These are phyloP conservation scores for Hortaea sp. DNA, from an alignment of 2,329 filamentous ascomycete species.

Conservation along the genomic window DNA sequence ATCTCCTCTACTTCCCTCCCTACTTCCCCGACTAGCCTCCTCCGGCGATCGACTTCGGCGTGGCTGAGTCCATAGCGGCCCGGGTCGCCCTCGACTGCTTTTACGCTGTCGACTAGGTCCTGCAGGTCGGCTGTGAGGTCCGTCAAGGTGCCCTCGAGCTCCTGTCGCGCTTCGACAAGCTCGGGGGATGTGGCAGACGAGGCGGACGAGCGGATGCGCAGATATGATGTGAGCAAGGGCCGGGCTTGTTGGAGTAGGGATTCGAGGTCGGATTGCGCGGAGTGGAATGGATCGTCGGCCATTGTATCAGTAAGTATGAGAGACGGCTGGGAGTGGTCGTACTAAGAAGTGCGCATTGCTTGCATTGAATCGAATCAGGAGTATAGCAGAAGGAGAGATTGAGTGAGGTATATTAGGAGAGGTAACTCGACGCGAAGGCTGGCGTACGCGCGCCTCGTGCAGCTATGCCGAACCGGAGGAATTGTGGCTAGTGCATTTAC, in stretches of 20 bases:
- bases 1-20: constrained; percentile 81
- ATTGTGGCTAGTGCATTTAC: too few relatives aligned
- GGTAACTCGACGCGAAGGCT: too few relatives aligned
- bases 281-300: constrained; percentile 36
- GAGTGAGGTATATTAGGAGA: too few relatives aligned
- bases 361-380: too few relatives aligned
- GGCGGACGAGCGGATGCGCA: constrained; percentile 83
- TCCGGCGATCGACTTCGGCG: constrained; percentile 69
- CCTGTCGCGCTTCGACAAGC: constrained; percentile 52
- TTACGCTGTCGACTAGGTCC: constrained; percentile 79
- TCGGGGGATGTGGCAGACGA: constrained; percentile 61
- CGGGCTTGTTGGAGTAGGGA: constrained; percentile 69
- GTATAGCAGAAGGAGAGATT: too few relatives aligned
- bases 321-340: too few relatives aligned
- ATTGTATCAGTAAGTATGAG: background rate
- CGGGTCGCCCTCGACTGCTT: constrained; percentile 78
- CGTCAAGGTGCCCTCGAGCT: constrained; percentile 69
- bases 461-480: too few relatives aligned
- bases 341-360: too few relatives aligned
- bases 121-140: constrained; percentile 72
- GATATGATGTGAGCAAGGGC: constrained; percentile 84
- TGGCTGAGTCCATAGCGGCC: constrained; percentile 76
- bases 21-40: constrained; percentile 79
- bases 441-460: too few relatives aligned
- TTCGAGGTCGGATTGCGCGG: constrained; percentile 63